Percentiles rank a stretch among this genome's conserved stretches.
phyloP scores from a whole-genome alignment of 2,329 filamentous ascomycete species.

The Exserohilum rostratum region DNA sequence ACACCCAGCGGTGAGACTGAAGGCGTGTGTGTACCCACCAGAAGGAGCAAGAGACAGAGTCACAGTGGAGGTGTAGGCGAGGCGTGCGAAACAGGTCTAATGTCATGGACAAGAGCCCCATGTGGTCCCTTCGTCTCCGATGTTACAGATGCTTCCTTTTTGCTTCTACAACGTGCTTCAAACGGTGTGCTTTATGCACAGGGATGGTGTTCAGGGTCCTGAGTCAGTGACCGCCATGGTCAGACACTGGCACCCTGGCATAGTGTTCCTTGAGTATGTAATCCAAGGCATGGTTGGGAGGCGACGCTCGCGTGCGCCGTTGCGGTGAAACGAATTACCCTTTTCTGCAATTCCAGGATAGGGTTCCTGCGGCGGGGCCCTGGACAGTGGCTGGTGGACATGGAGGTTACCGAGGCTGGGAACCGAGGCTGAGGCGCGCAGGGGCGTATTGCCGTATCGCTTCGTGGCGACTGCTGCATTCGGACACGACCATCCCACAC shows the following conservation, averaged over 20 bases:
- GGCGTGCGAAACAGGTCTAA: conserved; percentile 7
- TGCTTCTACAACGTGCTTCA: conserved; percentile 8
- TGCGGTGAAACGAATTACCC: neutral
- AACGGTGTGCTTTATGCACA: conserved; percentile 19
- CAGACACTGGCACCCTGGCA: neutral
- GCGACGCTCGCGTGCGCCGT: neutral
- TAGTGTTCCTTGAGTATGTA: neutral
- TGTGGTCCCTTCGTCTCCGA: neutral
- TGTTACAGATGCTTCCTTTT: conserved; percentile 17
- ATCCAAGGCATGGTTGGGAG: neutral
- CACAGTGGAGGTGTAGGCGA: too few species aligned
- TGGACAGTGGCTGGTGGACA: too few species aligned
- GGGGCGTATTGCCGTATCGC: too few species aligned
- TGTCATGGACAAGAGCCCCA: neutral
- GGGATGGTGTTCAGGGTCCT: conserved; percentile 4
- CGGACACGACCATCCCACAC: too few species aligned
- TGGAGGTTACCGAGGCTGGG: too few species aligned
- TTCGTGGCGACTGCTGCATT: too few species aligned
- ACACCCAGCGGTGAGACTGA: neutral
- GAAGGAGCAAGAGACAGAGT: neutral
- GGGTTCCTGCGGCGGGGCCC: neutral
- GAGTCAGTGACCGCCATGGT: conserved; percentile 11
- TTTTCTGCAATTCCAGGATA: neutral
- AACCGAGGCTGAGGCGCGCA: too few species aligned
- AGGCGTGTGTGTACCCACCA: neutral